Conservation (phyloP, 768 basidiomycete genomes). For the Amanita pseudoporphyria region DNA sequence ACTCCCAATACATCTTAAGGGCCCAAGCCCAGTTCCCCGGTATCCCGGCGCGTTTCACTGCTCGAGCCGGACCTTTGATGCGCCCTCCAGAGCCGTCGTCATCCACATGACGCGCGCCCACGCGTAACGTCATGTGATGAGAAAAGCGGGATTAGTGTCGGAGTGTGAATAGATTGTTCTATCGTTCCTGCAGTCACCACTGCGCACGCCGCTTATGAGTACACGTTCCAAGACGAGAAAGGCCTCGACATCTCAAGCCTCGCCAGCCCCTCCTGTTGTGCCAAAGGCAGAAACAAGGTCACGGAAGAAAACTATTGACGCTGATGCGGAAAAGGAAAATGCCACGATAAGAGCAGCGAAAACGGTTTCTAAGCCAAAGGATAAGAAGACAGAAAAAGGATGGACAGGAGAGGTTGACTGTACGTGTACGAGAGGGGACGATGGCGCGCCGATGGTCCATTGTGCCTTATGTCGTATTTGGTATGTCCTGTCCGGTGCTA, state of each 20-base stretch:
- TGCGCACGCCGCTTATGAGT: background rate
- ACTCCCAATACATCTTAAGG: too few relatives aligned
- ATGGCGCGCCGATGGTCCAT: constrained; percentile 74
- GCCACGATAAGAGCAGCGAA: constrained; percentile 4
- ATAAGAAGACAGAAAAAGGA: background rate
- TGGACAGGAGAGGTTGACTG: constrained; percentile 34
- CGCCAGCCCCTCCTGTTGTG: background rate
- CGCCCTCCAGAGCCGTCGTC: too few relatives aligned
- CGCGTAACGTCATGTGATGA: constrained; percentile 4
- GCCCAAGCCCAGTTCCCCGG: too few relatives aligned
- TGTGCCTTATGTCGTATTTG: constrained; percentile 68
- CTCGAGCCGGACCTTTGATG: too few relatives aligned
- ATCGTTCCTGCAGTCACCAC: background rate
- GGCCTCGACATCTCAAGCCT: background rate
- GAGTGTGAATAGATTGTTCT: constrained; percentile 1
- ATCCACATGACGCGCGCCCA: background rate
- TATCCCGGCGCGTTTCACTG: background rate
- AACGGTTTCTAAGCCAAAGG: constrained; percentile 7
- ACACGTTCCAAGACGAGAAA: constrained; percentile 7
- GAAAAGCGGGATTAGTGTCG: background rate
- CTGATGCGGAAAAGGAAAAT: constrained; percentile 6
- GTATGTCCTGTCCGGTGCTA: constrained; percentile 28
- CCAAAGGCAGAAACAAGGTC: constrained; percentile 1
- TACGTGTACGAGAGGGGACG: constrained; percentile 58
- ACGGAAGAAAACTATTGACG: constrained; percentile 6